A percentile compares a stretch with the other conserved stretches of the same genome.
Evolutionary conservation across 2,329 filamentous ascomycete species (phyloP).

Genomic region (Paraconiothyrium brasiliense): DNA sequence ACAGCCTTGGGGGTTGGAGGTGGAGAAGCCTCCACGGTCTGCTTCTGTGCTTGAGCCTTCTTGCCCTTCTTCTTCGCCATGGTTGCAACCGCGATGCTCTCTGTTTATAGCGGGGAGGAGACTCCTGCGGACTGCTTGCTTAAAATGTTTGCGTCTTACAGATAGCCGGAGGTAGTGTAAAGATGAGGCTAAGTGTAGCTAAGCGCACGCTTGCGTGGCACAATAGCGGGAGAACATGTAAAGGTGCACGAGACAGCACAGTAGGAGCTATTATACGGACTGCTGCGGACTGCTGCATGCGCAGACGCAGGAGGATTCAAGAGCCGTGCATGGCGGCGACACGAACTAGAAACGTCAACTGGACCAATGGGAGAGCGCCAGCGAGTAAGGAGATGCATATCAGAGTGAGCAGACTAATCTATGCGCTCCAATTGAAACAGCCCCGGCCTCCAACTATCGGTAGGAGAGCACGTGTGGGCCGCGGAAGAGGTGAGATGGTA

Average conservation of each 20-base stretch:
- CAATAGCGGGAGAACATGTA: slow-evolving; percentile 42
- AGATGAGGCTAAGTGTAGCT: slow-evolving; percentile 39
- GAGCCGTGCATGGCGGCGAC: slow-evolving; percentile 42
- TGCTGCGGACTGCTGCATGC: slow-evolving; percentile 27
- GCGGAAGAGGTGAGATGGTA: slow-evolving; percentile 26
- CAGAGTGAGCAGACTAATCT: slow-evolving; percentile 43
- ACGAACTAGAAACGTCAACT: slow-evolving; percentile 36
- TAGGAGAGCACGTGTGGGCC: slow-evolving; percentile 35
- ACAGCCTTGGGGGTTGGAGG: slow-evolving; percentile 35
- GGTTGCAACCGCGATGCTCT: slow-evolving; percentile 28
- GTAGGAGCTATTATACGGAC: slow-evolving; percentile 47
- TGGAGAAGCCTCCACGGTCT: slow-evolving; percentile 37
- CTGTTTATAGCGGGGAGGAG: slow-evolving; percentile 35
- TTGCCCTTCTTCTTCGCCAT: slow-evolving; percentile 48
- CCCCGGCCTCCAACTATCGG: slow-evolving; percentile 35
- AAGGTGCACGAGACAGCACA: slow-evolving; percentile 41
- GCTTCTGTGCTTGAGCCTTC: slow-evolving; percentile 35
- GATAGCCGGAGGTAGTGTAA: slow-evolving; percentile 27
- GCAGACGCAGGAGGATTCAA: slow-evolving; percentile 30
- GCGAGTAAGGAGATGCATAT: slow-evolving; percentile 44
- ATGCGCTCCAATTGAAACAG: slow-evolving; percentile 43
- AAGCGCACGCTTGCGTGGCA: slow-evolving; percentile 50
- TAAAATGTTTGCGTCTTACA: slow-evolving; percentile 39
- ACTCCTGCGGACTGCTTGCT: slow-evolving; percentile 23
- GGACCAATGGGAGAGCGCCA: slow-evolving; percentile 43